A percentile compares a stretch with the other conserved stretches of the same genome.
Conservation (phyloP, 768 basidiomycete species). For the Agaricus sinodeliciosus region DNA sequence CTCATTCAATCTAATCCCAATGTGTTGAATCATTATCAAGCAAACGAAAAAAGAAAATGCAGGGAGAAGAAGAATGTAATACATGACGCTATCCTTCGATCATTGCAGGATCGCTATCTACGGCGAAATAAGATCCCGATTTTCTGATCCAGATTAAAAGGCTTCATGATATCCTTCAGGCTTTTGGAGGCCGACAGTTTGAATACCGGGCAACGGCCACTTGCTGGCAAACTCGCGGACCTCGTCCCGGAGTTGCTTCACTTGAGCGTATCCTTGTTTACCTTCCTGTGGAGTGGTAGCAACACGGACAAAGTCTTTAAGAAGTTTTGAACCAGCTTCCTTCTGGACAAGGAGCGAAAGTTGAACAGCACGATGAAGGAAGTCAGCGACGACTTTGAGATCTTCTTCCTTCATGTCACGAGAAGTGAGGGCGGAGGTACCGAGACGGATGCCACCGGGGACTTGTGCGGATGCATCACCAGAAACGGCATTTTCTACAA, state of each 20-base stretch:
- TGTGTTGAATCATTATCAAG: slow-evolving; percentile 8
- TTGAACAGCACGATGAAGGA: slow-evolving; percentile 93
- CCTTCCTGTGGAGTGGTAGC: slow-evolving; percentile 65
- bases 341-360: slow-evolving; percentile 85
- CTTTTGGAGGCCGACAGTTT: slow-evolving; percentile 38
- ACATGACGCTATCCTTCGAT: not conserved
- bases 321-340: slow-evolving; percentile 89
- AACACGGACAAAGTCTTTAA: slow-evolving; percentile 91
- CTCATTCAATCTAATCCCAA: slow-evolving; percentile 6
- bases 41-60: not conserved
- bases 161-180: slow-evolving; percentile 63
- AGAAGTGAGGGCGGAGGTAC: slow-evolving; percentile 90
- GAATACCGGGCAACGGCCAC: slow-evolving; percentile 93
- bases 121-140: not conserved
- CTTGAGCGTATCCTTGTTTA: slow-evolving; percentile 62
- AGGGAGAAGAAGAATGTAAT: not conserved
- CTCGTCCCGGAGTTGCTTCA: slow-evolving; percentile 70
- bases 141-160: slow-evolving; percentile 9
- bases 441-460: slow-evolving; percentile 95
- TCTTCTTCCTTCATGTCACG: slow-evolving; percentile 89
- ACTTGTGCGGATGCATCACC: slow-evolving; percentile 94
- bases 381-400: slow-evolving; percentile 79
- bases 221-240: slow-evolving; percentile 74
- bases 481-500: slow-evolving; percentile 88
- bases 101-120: not conserved